Evolutionary conservation across 1,139 yeast species (phyloP), one percentile per base, ranked within the genome.

Genomic region (Hansenula lynferdii): DNA sequence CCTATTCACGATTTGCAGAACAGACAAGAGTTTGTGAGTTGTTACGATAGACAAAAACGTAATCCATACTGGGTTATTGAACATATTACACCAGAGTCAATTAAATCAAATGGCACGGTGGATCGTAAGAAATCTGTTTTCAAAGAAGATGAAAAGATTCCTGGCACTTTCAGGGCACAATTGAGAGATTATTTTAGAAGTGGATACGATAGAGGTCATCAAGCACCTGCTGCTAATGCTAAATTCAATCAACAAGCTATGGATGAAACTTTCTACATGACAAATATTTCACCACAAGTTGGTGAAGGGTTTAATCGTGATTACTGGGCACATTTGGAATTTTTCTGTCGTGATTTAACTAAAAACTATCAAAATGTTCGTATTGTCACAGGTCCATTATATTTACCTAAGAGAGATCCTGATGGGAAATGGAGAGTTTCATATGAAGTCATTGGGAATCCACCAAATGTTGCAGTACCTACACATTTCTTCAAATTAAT

Each of bases 191-290:
- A 84, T 60, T 90, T 90, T 69, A 76, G 97, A 49, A 82, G 95
- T 36, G 99, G 99, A 1, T 92, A 86, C 61, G 99, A 92, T 58
- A 69, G 98, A 48, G 99, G 99, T 4, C 99, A 92, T 61, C 86
- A 85, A 55, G 97, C 96, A 0, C 97, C 99, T 2, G 98, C 98
- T 6, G 98, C 98, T 1, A 86, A 92, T 60, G 97, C 97, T 28
- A 89, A 87, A 58, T 92, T 76, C 62, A 77, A 79, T 26, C 98
- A 92, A 60, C 54, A 62, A 18, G 97, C 97, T 11, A 90, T 94
- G 97, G 83, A 92, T 59, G 96, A 90, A 60, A 94, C 98, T 0
- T 92, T 92, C 53, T 77, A 70, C 49, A 67, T 94, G 52, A 80
- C 96, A 17, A 92, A 92, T 60, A 92, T 92, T 72, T 77, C 95